Base-by-base conservation (phyloP, 768 basidiomycete species). In the Harrya chromipes region DNA sequence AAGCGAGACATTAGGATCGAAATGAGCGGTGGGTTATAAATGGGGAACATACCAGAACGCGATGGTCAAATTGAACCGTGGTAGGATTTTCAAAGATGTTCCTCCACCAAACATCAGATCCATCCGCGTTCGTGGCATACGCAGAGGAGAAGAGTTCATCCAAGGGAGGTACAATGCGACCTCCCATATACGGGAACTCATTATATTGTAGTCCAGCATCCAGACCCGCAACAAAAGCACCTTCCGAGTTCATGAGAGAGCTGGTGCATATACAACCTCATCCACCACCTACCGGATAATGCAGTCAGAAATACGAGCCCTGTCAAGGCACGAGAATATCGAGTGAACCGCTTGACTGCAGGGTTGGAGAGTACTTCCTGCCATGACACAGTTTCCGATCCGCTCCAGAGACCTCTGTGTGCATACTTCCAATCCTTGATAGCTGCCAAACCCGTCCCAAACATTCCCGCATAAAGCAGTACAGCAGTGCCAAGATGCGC, bases 161-260 rank as follows among this genome's bases (percentile, higher is more conserved):
- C 7, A 73, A 53, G 0, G 94, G 93, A 4, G 97, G 97, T 4
- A 81, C 79, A 14, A 97, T 67, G 14, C 83, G 78, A 7, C 88
- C 94, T 33, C 92, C 95, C 95, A 99, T 99, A 5, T 87, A 70
- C 0, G 97, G 97, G 72, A 97, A 99, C 63, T 98, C 95, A 64
- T 99, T 99, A 72, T 98, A 98, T n/a, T 94, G 67, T 46, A 99
- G 70, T 13, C 97, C 97, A 1, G 97, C 97, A 66, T 99, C 97
- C 37, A 99, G 76, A 13, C 97, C 97, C 33, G 97, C 97, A 24
- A 99, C 97, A 60, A 99, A 98, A 5, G 97, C 97, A 44, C 97
- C 95, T 95, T 63, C 46, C 19, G 27, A 21, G 29, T 34, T 47
- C 35, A 13, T 45, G 36, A 56, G 38, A 50, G 40, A 40, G 33